Conservation (phyloP, 2,329 filamentous ascomycete genomes). For the Talaromyces sp. region DNA sequence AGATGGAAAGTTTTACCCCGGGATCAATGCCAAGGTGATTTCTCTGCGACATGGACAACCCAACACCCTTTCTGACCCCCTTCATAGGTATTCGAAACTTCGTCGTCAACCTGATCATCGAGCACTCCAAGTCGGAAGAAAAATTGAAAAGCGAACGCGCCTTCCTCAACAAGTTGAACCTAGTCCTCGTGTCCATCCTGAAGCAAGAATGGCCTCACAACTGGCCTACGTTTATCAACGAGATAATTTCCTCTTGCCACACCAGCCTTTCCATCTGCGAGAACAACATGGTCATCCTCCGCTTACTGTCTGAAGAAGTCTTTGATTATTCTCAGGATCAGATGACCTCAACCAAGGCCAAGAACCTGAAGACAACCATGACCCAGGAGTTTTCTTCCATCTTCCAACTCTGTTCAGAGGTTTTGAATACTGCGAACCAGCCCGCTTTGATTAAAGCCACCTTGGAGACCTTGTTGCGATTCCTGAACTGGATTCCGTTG, state of each 20-base stretch:
- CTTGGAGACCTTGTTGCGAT: slow-evolving; percentile 87
- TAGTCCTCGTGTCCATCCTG: slow-evolving; percentile 92
- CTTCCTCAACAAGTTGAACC: slow-evolving; percentile 94
- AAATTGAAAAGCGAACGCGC: slow-evolving; percentile 78
- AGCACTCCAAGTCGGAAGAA: slow-evolving; percentile 86
- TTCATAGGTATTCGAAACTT: slow-evolving; percentile 90
- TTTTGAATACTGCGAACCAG: slow-evolving; percentile 84
- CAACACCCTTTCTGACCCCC: slow-evolving; percentile 12
- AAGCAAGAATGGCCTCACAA: slow-evolving; percentile 99
- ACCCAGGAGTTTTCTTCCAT: slow-evolving; percentile 98
- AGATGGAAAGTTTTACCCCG: slow-evolving; percentile 97
- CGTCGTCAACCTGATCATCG: slow-evolving; percentile 96
- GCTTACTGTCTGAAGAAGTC: slow-evolving; percentile 92
- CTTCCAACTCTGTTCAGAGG: slow-evolving; percentile 95
- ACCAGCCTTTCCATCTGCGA: slow-evolving; percentile 96
- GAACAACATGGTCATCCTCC: slow-evolving; percentile 99
- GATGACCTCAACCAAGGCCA: slow-evolving; percentile 97
- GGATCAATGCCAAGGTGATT: slow-evolving; percentile 83
- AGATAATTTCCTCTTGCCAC: slow-evolving; percentile 95
- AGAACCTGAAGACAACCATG: slow-evolving; percentile 97
- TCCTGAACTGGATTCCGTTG: slow-evolving; percentile 98
- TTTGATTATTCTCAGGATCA: slow-evolving; percentile 98
- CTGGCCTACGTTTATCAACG: slow-evolving; percentile 99
- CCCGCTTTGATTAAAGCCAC: slow-evolving; percentile 92
- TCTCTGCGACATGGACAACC: not conserved